These are phyloP conservation scores for Schizochytrium sp. DNA, from an alignment of 108 stramenopile genomes.

Conservation along the genomic window DNA sequence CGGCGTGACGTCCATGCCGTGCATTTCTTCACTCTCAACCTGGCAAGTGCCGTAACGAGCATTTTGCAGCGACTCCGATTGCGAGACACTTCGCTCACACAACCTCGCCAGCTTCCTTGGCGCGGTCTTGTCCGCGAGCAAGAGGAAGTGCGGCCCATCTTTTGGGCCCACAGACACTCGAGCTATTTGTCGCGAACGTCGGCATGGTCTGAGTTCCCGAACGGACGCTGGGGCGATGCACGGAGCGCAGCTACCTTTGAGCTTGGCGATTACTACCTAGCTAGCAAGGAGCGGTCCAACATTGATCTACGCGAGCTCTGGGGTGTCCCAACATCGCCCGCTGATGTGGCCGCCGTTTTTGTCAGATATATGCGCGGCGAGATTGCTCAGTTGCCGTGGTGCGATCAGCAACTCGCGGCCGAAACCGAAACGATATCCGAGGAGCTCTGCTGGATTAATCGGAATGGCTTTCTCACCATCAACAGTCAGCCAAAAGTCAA, in stretches of 20 bases:
- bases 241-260: conserved; percentile 38
- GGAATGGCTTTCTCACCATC: conserved; percentile 33
- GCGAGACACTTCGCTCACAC: not conserved
- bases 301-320: conserved; percentile 3
- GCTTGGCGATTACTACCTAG: conserved; percentile 40
- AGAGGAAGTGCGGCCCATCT: conserved; percentile 39
- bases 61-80: conserved; percentile 56
- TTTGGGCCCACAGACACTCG: conserved; percentile 32
- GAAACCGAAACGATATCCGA: conserved; percentile 20
- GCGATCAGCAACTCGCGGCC: conserved; percentile 16
- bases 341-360: conserved; percentile 25
- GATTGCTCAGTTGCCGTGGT: conserved; percentile 30
- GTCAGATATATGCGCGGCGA: conserved; percentile 23
- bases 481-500: conserved; percentile 36
- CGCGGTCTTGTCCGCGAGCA: conserved; percentile 22
- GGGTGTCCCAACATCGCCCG: not conserved
- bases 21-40: conserved; percentile 91
- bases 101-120: conserved; percentile 31
- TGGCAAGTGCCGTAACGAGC: conserved; percentile 70
- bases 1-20: conserved; percentile 57
- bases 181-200: conserved; percentile 32
- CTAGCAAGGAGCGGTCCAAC: conserved; percentile 8
- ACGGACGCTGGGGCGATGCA: conserved; percentile 36
- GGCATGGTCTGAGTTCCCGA: conserved; percentile 37
- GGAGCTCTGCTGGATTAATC: conserved; percentile 19